These are phyloP conservation scores for Asterionellopsis glacialis DNA, from an alignment of 108 stramenopile species.

Conservation along the genomic window DNA sequence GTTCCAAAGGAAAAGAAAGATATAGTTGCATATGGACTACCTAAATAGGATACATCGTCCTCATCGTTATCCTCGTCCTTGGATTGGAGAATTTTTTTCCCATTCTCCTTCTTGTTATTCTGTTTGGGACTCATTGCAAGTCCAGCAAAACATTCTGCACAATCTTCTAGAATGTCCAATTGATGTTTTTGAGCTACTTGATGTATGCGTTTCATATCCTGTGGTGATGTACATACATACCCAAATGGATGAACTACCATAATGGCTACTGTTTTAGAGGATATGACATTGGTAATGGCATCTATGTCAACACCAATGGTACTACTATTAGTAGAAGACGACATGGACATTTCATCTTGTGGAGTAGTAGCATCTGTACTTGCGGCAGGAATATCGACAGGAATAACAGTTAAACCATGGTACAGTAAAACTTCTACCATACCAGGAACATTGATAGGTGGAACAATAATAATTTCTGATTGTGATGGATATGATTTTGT, in stretches of 20 bases:
- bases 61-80: conserved; percentile 5
- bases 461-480: conserved; percentile 66
- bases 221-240: conserved; percentile 18
- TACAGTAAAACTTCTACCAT: conserved; percentile 62
- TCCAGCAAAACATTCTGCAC: conserved; percentile 81
- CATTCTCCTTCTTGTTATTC: too few species aligned
- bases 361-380: conserved; percentile 5
- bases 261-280: conserved; percentile 66
- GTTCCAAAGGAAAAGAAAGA: conserved; percentile 82
- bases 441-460: conserved; percentile 72
- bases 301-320: conserved; percentile 28
- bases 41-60: conserved; percentile 21
- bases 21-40: conserved; percentile 36
- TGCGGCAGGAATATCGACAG: conserved; percentile 56
- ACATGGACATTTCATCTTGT: conserved; percentile 2
- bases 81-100: neutral
- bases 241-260: conserved; percentile 85
- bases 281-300: conserved; percentile 42
- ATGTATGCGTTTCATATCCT: conserved; percentile 35
- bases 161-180: conserved; percentile 75
- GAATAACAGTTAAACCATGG: conserved; percentile 54
- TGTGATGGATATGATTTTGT: conserved; percentile 41
- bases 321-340: neutral
- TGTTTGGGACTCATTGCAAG: neutral
- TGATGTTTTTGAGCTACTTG: conserved; percentile 29